phyloP scores from a whole-genome alignment of 1,139 yeast species.

The Debaryomycetaceae sp. region DNA sequence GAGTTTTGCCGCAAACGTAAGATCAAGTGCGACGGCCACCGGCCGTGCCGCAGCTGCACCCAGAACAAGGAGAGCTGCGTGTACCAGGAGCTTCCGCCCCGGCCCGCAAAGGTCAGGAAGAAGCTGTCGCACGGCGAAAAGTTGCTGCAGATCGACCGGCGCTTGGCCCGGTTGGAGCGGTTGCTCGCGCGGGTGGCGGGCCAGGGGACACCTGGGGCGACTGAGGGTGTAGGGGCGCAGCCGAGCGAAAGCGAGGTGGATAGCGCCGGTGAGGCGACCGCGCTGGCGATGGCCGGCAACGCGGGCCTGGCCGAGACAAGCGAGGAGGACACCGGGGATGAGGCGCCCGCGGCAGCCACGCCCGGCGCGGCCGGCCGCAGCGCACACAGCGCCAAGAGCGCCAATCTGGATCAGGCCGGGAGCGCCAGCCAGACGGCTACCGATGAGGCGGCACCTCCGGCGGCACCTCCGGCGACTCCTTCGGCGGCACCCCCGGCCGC shows the following conservation, averaged over 20 bases:
- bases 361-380: no score
- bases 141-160: conserved; percentile 5
- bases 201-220: no score
- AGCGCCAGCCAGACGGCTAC: no score
- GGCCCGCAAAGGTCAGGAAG: neutral
- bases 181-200: conserved; percentile 5
- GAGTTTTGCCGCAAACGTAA: conserved; percentile 48
- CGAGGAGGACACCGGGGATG: no score
- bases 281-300: no score
- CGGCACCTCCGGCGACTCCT: neutral
- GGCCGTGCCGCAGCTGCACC: conserved; percentile 42
- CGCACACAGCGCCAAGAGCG: no score
- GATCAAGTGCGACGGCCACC: conserved; percentile 46
- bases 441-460: no score
- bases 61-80: conserved; percentile 5
- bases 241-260: conserved; percentile 9
- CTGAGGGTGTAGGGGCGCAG: conserved; percentile 4
- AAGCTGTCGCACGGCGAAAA: conserved; percentile 1
- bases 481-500: neutral
- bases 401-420: no score
- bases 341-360: no score
- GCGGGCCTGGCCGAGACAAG: no score
- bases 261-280: conserved; percentile 1
- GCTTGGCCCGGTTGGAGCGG: conserved; percentile 7
- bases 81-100: conserved; percentile 2